Evolutionary conservation across 2,329 filamentous ascomycete species (phyloP), one percentile per base, ranked within the genome.

Genomic region (Knufia fluminis): DNA sequence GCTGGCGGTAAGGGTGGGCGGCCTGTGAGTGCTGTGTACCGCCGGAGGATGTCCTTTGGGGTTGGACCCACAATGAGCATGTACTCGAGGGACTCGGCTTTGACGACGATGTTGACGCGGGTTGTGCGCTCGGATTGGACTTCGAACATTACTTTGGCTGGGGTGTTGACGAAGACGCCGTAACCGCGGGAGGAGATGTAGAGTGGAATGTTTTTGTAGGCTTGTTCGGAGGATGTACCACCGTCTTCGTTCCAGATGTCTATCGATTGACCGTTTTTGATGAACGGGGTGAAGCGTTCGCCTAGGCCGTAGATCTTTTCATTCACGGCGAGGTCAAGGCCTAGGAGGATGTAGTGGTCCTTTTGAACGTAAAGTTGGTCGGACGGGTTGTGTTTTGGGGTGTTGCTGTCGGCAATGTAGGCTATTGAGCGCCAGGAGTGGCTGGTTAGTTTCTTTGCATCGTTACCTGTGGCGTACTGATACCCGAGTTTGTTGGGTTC

Each of bases 271-370:
- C 85, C 85, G 36, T 87, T 79, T 64, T 86, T 88, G 63, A 85
- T 83, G 66, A 85, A 85, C 4, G 82, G 78, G 0, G 85, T 85
- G 61, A 89, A 90, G 12, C 85, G 74, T 66, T 89, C 85, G 1
- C 85, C 85, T 3, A 89, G 73, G 0, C 85, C 85, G 63, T 86
- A 83, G 12, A 89, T 74, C 0, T 80, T 78, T 64, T 89, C 85
- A 14, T 72, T 70, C 6, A 78, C 64, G 12, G 64, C 60, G 1
- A 68, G 54, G 41, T 68, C 66, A 6, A 68, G 60, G n/a, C 56
- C 66, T 0, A 64, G 60, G 35, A 68, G 66, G 60, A 68, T 68
- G 54, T 68, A 64, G 4, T 66, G 66, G 46, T 68, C 59, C 4
- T 61, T 60, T 46, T 68, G 64, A 31, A 62, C 60, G 57, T 64